Base-by-base conservation (phyloP, 2,329 filamentous ascomycete genomes). In the Cladophialophora immunda region DNA sequence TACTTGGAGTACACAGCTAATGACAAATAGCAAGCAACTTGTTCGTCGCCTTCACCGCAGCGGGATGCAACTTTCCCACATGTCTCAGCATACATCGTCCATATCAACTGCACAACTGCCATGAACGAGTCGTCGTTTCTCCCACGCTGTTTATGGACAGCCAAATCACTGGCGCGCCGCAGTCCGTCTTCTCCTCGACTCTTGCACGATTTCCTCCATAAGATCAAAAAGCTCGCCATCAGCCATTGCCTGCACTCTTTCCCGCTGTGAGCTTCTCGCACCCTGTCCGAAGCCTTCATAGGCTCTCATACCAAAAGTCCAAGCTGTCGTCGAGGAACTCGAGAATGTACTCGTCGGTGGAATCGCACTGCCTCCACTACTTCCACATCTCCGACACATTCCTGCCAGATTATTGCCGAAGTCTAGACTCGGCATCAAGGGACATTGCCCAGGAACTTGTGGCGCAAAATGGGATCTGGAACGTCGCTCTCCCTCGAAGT, bases 391-490 rank as follows among this genome's bases (percentile, higher is more conserved):
- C 56, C 19, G 36, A 47, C 27, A 32, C 58, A 61, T 61, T 54
- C 58, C 58, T 61, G 58, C 27, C 45, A 61, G 58, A 61, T 41
- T 61, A 61, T 41, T 61, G 53, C 38, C 58, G 22, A 61, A 52
- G 36, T 61, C 53, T 61, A 41, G 58, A 61, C 58, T 61, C 27
- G 45, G 58, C 58, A 61, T 61, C 58, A 36, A 54, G 34, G 58
- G 45, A 61, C 53, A 36, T 36, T 52, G 58, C 27, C 58, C 41
- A 36, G 58, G 58, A 61, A 61, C 58, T 29, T 27, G 58, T 61
- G 58, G 53, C 30, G 53, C 53, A 56, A 17, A 56, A 56, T 56
- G 53, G 30, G 32, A 32, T 9, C 27, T 56, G 29, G 53, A 7
- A 27, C 5, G 29, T 56, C 8, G 8, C 53, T 29, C 53, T 56